Base-by-base conservation (phyloP, 345 rosid genomes). In the Sisymbrium irio region DNA sequence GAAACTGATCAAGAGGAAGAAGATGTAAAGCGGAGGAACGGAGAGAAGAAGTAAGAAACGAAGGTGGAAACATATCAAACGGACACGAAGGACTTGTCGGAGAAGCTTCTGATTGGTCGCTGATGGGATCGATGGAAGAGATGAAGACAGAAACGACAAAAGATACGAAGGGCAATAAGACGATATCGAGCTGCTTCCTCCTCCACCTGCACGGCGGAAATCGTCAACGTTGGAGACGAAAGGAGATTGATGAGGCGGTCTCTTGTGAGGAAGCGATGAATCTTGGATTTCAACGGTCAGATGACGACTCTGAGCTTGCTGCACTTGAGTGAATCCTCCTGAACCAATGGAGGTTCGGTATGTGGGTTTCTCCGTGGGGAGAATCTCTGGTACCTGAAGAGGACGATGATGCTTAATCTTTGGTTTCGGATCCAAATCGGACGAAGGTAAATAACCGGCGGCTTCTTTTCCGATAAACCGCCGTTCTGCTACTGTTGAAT, bases 61-160 rank as follows among this genome's bases (percentile, higher is more conserved):
- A 55, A 85, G 77, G 8, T 83, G 89, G 42, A 85, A 78, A 58
- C 90, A 83, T 53, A 83, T 78, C 75, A 89, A 72, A 27, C 88
- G 92, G 8, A 82, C 82, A 32, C 87, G 90, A 72, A 78, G 76
- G 14, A 82, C 62, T 64, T 81, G 88, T 11, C 78, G 78, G 53
- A 81, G 51, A 30, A 85, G 65, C 54, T 71, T 86, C 67, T 74
- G 79, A 56, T 72, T 83, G 27, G 75, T 64, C 39, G 75, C 78
- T 18, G 80, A 67, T 18, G 85, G 72, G 59, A 72, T 42, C 40
- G 82, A 67, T 17, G 83, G 67, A 25, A 53, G 69, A 47, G 77
- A 67, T 1, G 80, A 81, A 17, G 78, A 74, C 0, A 75, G 72
- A 20, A 55, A 42, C 45, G 80, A 73, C 7, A 72, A 54, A 39